Base-by-base conservation (phyloP, 441 rosid species). In the Cnidoscolus chayamansa region DNA sequence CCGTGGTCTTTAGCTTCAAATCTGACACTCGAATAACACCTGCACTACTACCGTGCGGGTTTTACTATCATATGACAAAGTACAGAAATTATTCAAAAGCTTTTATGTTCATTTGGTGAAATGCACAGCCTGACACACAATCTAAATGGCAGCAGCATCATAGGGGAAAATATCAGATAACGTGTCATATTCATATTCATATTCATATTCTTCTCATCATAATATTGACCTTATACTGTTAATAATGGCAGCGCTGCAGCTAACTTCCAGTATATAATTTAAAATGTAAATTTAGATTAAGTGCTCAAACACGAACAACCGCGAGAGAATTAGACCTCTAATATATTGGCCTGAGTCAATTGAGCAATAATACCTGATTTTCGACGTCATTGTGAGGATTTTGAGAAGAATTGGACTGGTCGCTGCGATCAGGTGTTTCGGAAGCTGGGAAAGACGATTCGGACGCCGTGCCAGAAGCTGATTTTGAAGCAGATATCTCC, bases 341-440 rank as follows among this genome's bases (percentile, higher is more conserved):
- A 35, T 35, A 2, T 2, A 35, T 2, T 35, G 4, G 25, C 25
- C 25, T 25, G 25, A 25, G 25, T 25, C 4, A 63, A 61, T 1
- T 12, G 63, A 60, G 15, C 9, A 37, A 11, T n/a, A 45, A 47
- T 65, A 90, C 96, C 93, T 86, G 93, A 82, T 65, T 65, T 50
- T 89, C 97, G 54, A 62, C 71, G 67, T 85, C 90, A 68, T 77
- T 74, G 66, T 63, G 80, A 64, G 88, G 84, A 74, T 56, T 84
- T 1, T 86, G 84, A 37, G 90, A 79, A 64, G 87, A 79, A 81
- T 58, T 77, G 69, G 83, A 81, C 63, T 76, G 81, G 40, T 86
- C 87, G 61, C 59, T 68, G 84, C 76, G 87, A 85, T 86, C 93
- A 70, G 86, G 87, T 6, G 89, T 71, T 74, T 72, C 86, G 67